Evolutionary conservation across 2,329 filamentous ascomycete species (phyloP).

Genomic region (Fusarium scirpi): DNA sequence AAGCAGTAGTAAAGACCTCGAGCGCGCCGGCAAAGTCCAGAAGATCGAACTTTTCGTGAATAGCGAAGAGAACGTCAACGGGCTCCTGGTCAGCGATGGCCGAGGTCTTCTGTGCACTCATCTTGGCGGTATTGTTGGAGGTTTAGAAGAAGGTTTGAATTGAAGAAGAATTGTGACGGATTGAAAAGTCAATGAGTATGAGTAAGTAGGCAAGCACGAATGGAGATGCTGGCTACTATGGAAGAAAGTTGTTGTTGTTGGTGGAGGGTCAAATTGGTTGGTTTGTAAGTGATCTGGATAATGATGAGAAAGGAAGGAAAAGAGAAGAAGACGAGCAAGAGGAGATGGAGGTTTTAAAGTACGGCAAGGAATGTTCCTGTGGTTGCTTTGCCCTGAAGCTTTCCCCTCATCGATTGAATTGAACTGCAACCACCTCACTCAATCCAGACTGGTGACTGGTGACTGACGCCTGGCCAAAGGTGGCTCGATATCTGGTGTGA

Average conservation of each 20-base stretch:
- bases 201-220: constrained; percentile 33
- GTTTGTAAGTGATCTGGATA: constrained; percentile 34
- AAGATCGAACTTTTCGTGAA: constrained; percentile 70
- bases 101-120: constrained; percentile 69
- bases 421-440: constrained; percentile 36
- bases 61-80: constrained; percentile 70
- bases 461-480: constrained; percentile 27
- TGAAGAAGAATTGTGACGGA: constrained; percentile 35
- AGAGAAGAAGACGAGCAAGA: constrained; percentile 37
- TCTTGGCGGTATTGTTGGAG: constrained; percentile 57
- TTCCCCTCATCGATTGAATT: constrained; percentile 41
- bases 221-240: constrained; percentile 30
- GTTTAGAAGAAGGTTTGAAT: constrained; percentile 40
- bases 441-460: constrained; percentile 15
- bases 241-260: constrained; percentile 4
- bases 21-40: constrained; percentile 69
- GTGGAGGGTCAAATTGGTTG: constrained; percentile 36
- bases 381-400: constrained; percentile 30
- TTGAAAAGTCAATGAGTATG: constrained; percentile 21
- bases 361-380: constrained; percentile 35
- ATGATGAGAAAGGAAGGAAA: constrained; percentile 44
- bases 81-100: constrained; percentile 69
- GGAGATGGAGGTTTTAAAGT: constrained; percentile 44
- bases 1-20: constrained; percentile 63
- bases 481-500: constrained; percentile 36